Conservation (phyloP, 2,329 filamentous ascomycete genomes). For the Calonectria fujianensis region DNA sequence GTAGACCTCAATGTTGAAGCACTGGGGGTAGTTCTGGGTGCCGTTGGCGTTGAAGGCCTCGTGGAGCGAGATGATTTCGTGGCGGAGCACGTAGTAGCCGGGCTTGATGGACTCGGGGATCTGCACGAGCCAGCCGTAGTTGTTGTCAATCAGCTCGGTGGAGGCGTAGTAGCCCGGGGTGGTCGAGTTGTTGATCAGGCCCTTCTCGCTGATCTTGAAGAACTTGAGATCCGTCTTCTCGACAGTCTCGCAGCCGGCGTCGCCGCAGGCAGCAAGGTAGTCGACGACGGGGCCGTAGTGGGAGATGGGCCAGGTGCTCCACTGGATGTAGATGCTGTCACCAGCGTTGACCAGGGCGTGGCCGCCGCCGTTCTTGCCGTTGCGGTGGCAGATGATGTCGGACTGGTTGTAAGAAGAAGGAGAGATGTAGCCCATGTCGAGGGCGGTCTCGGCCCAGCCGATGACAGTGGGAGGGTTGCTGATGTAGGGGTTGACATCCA, state of each 20-base stretch:
- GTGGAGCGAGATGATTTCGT: slow-evolving; percentile 73
- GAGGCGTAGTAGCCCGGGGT: slow-evolving; percentile 61
- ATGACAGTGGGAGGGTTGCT: slow-evolving; percentile 49
- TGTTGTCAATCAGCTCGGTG: slow-evolving; percentile 65
- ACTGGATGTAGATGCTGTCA: slow-evolving; percentile 63
- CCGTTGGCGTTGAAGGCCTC: slow-evolving; percentile 64
- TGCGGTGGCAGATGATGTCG: slow-evolving; percentile 70
- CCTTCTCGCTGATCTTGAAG: slow-evolving; percentile 79
- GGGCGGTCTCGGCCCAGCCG: slow-evolving; percentile 65
- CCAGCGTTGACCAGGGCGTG: slow-evolving; percentile 64
- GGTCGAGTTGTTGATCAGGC: slow-evolving; percentile 68
- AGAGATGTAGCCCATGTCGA: slow-evolving; percentile 71
- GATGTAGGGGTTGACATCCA: slow-evolving; percentile 45
- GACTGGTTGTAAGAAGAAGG: slow-evolving; percentile 61
- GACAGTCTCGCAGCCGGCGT: slow-evolving; percentile 72
- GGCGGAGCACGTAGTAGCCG: slow-evolving; percentile 69
- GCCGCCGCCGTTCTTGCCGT: slow-evolving; percentile 61
- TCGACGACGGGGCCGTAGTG: slow-evolving; percentile 75
- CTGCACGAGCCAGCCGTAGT: slow-evolving; percentile 59
- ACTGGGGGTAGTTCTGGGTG: slow-evolving; percentile 72
- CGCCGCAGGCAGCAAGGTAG: slow-evolving; percentile 76
- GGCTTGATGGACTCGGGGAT: slow-evolving; percentile 60
- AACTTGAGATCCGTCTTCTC: slow-evolving; percentile 74
- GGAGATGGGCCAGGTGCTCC: slow-evolving; percentile 65
- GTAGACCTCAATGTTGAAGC: slow-evolving; percentile 68